Evolutionary conservation across 352 stramenopile species (phyloP), one percentile per base, ranked within the genome.

Genomic region (Globisporangium cederbergense): DNA sequence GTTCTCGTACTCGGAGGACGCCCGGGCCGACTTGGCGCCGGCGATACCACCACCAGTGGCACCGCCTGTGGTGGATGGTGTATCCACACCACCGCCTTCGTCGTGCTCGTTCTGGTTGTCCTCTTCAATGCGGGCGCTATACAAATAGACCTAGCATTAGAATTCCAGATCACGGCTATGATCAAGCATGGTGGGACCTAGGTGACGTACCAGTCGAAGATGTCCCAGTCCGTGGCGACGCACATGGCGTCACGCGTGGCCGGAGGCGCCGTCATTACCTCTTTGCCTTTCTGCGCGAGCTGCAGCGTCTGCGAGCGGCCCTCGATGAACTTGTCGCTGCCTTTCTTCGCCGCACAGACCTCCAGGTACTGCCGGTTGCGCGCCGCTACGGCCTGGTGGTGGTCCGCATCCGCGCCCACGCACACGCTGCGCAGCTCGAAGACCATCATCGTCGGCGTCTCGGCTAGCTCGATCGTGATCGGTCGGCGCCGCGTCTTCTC

Each of bases 211-310:
- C 76, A 88, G 67, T 97, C 89, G 49, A 85, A 94, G 59, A 97
- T 96, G 65, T 95, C 89, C 88, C 88, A 97, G 59, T 90, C 76
- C 1, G 87, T 95, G 2, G 86, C 86, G 45, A 81, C 75, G 62
- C 80, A 89, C 10, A 86, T 79, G 32, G 73, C 83, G 70, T 93
- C 82, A 22, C 78, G 74, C 38, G 86, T 95, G n/a, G 82, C 77
- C 2, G 86, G 83, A 0, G 89, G 88, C 2, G 79, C 78, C 10
- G 85, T 89, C 86, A 93, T 91, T 10, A 95, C 88, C 47, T 91
- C 81, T 45, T 95, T 96, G 16, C 75, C 81, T 55, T 92, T 92
- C 57, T 91, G 81, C 0, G 85, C 81, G 10, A 92, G 72, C 60
- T 95, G 81, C 25, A 91, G 60, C 18, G 85, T 93, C 65, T 92